Base-by-base conservation (phyloP, 225 moss, liverwort and hornwort species). In the Polytrichum commune region DNA sequence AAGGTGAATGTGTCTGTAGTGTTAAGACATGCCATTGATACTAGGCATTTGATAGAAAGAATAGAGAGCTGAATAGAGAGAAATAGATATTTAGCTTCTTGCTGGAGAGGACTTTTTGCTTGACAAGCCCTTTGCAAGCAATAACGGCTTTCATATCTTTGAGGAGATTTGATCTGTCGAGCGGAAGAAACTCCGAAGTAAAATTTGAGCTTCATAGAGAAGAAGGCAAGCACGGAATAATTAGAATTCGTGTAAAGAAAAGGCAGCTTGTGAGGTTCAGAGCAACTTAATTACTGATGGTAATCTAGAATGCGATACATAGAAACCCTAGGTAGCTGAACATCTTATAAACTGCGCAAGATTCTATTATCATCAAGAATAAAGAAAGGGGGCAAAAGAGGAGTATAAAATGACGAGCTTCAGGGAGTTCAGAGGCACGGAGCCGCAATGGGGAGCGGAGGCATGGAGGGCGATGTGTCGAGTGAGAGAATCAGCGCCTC, bases 391-490 rank as follows among this genome's bases (percentile, higher is more conserved):
- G 5, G 32, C 73, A 54, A 4, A 6, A 27, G 35, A 33, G 53
- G 71, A 35, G 35, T 10, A 30, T 1, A 54, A 27, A 60, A 96
- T 97, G 97, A 92, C 97, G 66, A 97, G 97, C 85, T 92, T 97
- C 66, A 79, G 97, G 75, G 94, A 97, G 79, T 94, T 97, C 55
- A 88, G 87, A 78, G 82, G 92, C 71, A 85, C 90, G 29, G 92
- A 97, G 76, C 84, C 79, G n/a, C 46, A 46, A 46, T 97, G 94
- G 97, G 97, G 87, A 67, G 86, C 83, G 32, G 92, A 97, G 77
- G 92, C 97, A 18, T 97, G 97, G 97, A 97, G 94, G 76, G 88
- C 93, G 9, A 79, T 97, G 81, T 88, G 85, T 73, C 80, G 86
- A 81, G 90, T 97, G 63, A 77, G 93, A 75, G 93, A 94, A 69